phyloP scores from a whole-genome alignment of 2,329 filamentous ascomycete species.

The Colletotrichum magnum region DNA sequence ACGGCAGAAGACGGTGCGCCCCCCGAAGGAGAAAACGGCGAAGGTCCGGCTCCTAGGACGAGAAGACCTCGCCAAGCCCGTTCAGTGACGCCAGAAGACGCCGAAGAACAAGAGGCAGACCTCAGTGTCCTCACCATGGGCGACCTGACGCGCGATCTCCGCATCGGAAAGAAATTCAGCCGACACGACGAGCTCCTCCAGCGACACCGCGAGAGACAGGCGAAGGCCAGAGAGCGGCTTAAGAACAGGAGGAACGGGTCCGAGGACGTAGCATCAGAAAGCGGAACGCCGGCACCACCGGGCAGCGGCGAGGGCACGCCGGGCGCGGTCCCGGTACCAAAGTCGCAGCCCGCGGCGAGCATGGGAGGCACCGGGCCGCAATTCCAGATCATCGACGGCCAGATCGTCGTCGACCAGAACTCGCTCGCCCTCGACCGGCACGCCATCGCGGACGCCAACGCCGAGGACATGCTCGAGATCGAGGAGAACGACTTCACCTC shows the following conservation, averaged over 20 bases:
- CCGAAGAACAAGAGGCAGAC: slow-evolving; percentile 75
- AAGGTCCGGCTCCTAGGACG: not conserved
- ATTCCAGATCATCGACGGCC: slow-evolving; percentile 78
- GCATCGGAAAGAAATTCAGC: slow-evolving; percentile 81
- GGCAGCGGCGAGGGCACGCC: not conserved
- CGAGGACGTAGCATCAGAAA: slow-evolving; percentile 42
- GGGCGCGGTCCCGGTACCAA: slow-evolving; percentile 42
- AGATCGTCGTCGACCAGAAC: slow-evolving; percentile 79
- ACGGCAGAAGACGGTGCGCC: slow-evolving; percentile 33
- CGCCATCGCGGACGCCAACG: slow-evolving; percentile 69
- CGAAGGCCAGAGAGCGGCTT: slow-evolving; percentile 52
- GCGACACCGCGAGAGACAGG: slow-evolving; percentile 68
- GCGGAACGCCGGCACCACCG: slow-evolving; percentile 30
- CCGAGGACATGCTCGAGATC: slow-evolving; percentile 71
- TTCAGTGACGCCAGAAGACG: slow-evolving; percentile 73
- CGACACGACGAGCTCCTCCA: slow-evolving; percentile 80
- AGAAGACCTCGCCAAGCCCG: slow-evolving; percentile 54
- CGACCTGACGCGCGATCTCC: slow-evolving; percentile 78
- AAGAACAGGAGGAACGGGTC: slow-evolving; percentile 44
- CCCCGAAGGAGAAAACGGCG: slow-evolving; percentile 10
- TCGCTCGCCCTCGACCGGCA: slow-evolving; percentile 79
- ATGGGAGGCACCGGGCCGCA: slow-evolving; percentile 59
- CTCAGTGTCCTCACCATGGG: slow-evolving; percentile 78
- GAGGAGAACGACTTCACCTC: slow-evolving; percentile 86
- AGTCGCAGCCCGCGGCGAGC: slow-evolving; percentile 41